Base-by-base conservation (phyloP, 1,284 basidiomycete species). In the Heimioporus retisporus region DNA sequence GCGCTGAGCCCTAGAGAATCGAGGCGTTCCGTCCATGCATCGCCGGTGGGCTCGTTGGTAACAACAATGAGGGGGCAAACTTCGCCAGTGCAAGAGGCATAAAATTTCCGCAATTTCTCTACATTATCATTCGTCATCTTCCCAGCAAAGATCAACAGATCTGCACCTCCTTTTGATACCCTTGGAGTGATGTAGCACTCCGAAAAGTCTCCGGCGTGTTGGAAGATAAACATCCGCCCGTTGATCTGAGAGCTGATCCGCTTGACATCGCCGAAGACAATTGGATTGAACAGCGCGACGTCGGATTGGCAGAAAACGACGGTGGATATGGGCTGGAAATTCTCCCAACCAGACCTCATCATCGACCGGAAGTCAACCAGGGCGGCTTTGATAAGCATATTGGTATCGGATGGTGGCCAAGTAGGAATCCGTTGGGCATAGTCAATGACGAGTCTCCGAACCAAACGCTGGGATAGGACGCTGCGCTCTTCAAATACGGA, bases 41-140 rank as follows among this genome's bases (percentile, higher is more conserved):
- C 59, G 23, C 65, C 56, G 50, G 56, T 70, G 3, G 1, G n/a
- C 16, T n/a, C 28, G 18, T 75, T 19, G 7, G 75, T 76, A 61
- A 78, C 58, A 42, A 75, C n/a, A 7, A 75, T 68, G 28, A 78
- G 28, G 46, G 74, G 74, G 28, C 75, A 72, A n/a, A 75, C 58
- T 25, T 77, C 76, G 40, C 74, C 74, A 19, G 48, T 53, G 57
- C 66, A 78, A 16, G 62, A 58, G 19, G 48, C 4, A 44, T 77
- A 75, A 62, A 75, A 75, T 0, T 54, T 46, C 15, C n/a, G 28
- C 2, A 78, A 61, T 11, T 13, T 55, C 54, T 56, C 61, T 51
- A 50, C 21, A 42, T 78, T 77, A 10, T 6, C 10, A 6, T 56
- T 61, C 3, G 66, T 59, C 66, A 59, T 59, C 19, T 28, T 64